Conservation (phyloP, 306 rosid species). For the Vachellia collinsii region DNA sequence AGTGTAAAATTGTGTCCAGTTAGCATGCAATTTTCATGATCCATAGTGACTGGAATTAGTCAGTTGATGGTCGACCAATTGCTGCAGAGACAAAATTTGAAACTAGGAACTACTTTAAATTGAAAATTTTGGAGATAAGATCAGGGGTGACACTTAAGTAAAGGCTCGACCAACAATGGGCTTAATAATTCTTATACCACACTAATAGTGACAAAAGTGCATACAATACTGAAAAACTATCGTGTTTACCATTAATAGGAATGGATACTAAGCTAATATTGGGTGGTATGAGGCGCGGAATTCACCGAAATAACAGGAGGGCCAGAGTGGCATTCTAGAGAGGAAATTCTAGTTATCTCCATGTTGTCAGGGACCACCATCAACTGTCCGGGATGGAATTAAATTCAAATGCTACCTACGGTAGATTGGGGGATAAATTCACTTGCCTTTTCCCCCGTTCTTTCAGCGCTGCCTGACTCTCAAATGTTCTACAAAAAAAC, state of each 20-base stretch:
- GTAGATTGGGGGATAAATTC: neutral
- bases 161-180: neutral
- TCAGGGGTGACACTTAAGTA: neutral
- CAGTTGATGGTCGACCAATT: neutral
- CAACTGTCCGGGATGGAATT: neutral
- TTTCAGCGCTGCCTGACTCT: neutral
- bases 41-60: neutral
- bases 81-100: neutral
- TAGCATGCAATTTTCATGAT: neutral
- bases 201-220: neutral
- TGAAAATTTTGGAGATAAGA: neutral
- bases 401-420: neutral
- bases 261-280: neutral
- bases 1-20: neutral
- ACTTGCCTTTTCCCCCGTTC: neutral
- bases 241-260: neutral
- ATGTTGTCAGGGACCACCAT: conserved; percentile 1
- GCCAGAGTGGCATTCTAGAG: neutral
- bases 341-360: neutral
- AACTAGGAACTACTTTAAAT: neutral
- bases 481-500: neutral
- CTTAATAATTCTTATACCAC: neutral
- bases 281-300: neutral
- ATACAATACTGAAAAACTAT: neutral
- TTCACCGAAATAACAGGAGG: neutral